Evolutionary conservation across 1,284 basidiomycete genomes (phyloP).

Genomic region (Apiotrichum sp.): DNA sequence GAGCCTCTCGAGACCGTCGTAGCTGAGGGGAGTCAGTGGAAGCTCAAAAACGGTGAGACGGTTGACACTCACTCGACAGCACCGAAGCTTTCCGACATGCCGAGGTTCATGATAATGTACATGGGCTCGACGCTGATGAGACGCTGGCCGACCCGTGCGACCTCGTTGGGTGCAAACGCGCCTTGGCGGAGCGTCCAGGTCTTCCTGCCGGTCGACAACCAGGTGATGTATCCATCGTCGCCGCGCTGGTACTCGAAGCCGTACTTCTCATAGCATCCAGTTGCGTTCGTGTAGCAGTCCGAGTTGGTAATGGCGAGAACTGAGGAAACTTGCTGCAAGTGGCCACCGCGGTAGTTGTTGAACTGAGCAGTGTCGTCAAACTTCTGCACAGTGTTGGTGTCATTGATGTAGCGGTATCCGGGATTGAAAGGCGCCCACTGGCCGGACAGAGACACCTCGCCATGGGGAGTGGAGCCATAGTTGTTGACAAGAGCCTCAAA

Average conservation of each 20-base stretch:
- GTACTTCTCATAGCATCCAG: slow-evolving; percentile 47
- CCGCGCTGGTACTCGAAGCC: slow-evolving; percentile 66
- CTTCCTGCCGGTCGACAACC: slow-evolving; percentile 56
- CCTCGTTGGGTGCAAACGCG: slow-evolving; percentile 56
- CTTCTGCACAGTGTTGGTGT: slow-evolving; percentile 29
- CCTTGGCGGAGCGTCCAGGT: slow-evolving; percentile 54
- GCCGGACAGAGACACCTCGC: slow-evolving; percentile 27
- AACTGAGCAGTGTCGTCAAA: slow-evolving; percentile 53
- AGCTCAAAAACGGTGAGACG: slow-evolving; percentile 54
- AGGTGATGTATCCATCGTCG: slow-evolving; percentile 59
- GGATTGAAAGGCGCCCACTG: slow-evolving; percentile 56
- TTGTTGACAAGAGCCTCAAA: slow-evolving; percentile 54
- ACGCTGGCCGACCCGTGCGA: slow-evolving; percentile 55
- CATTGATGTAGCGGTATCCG: slow-evolving; percentile 57
- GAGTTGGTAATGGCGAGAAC: slow-evolving; percentile 53
- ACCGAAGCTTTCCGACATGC: slow-evolving; percentile 48
- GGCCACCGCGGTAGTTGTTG: slow-evolving; percentile 70
- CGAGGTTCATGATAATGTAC: slow-evolving; percentile 48
- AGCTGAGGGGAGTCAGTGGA: slow-evolving; percentile 51
- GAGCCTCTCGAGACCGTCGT: slow-evolving; percentile 50
- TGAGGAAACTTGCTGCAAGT: slow-evolving; percentile 72
- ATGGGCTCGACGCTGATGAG: slow-evolving; percentile 71
- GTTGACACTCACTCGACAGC: slow-evolving; percentile 56
- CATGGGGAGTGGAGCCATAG: neutral
- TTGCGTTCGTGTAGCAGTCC: slow-evolving; percentile 53